Evolutionary conservation across 352 stramenopile genomes (phyloP).

Genomic region (Globisporangium perplexum): DNA sequence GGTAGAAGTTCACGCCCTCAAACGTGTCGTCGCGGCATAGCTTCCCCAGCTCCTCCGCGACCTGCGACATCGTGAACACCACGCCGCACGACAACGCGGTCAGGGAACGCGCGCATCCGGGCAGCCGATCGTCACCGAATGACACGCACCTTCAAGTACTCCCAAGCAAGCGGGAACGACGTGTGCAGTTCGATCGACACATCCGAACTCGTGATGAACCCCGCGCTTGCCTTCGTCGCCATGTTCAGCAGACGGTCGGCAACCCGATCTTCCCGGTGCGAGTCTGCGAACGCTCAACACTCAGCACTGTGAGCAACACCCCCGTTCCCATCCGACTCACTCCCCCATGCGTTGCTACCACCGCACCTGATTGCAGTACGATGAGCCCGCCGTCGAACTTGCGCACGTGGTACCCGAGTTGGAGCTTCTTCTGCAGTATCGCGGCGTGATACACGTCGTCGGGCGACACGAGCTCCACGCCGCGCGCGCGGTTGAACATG

Average conservation of each 20-base stretch:
- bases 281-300: slow-evolving; percentile 28
- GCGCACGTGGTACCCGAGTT: slow-evolving; percentile 90
- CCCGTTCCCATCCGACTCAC: not conserved
- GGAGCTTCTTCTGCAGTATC: slow-evolving; percentile 73
- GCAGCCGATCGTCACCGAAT: not conserved
- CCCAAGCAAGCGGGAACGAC: slow-evolving; percentile 92
- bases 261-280: slow-evolving; percentile 83
- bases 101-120: not conserved
- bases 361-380: slow-evolving; percentile 85
- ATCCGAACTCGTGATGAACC: slow-evolving; percentile 87
- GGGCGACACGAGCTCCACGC: slow-evolving; percentile 96
- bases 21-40: slow-evolving; percentile 96
- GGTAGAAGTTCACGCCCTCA: slow-evolving; percentile 94
- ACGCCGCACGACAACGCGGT: not conserved
- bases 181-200: slow-evolving; percentile 90
- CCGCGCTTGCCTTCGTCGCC: slow-evolving; percentile 60
- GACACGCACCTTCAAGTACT: slow-evolving; percentile 88
- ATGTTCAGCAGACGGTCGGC: slow-evolving; percentile 66
- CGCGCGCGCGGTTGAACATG: slow-evolving; percentile 97
- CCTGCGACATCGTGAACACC: slow-evolving; percentile 23
- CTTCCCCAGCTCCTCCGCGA: slow-evolving; percentile 90
- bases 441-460: slow-evolving; percentile 95
- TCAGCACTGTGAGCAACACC: not conserved
- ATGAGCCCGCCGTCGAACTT: slow-evolving; percentile 92
- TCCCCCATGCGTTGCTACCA: not conserved